These are phyloP conservation scores for Protostelium mycophagum DNA, from an alignment of 78 protist genomes.

Conservation along the genomic window DNA sequence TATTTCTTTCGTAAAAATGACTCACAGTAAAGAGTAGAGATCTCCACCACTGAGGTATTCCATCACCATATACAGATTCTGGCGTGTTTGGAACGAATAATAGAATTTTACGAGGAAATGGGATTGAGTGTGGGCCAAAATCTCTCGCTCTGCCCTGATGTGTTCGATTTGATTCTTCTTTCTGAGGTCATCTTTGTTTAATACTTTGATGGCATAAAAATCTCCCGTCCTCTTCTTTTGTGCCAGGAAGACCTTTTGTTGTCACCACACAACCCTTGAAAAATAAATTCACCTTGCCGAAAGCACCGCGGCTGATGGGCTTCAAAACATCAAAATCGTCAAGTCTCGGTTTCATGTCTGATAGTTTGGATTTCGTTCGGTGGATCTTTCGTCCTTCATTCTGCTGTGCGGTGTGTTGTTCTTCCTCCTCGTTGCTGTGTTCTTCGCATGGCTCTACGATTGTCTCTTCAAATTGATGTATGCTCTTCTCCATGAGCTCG, in stretches of 20 bases:
- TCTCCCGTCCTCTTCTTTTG: conserved; percentile 67
- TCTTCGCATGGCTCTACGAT: background rate
- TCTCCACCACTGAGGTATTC: conserved; percentile 80
- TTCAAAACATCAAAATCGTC: conserved; percentile 66
- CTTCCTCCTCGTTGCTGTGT: background rate
- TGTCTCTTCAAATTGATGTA: background rate
- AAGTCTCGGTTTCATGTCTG: background rate
- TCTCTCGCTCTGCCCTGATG: conserved; percentile 52
- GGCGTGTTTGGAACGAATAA: conserved; percentile 56
- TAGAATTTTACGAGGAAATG: conserved; percentile 64
- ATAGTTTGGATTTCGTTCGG: background rate
- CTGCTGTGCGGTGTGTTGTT: background rate
- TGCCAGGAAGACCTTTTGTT: conserved; percentile 66
- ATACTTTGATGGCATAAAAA: conserved; percentile 85
- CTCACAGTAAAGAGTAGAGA: conserved; percentile 43
- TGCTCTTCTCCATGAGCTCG: background rate
- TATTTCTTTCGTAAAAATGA: too few relatives aligned
- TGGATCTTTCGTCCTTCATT: background rate
- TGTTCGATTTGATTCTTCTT: conserved; percentile 64
- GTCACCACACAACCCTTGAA: background rate
- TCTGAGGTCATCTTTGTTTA: conserved; percentile 58
- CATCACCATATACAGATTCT: conserved; percentile 73
- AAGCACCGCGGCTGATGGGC: conserved; percentile 72
- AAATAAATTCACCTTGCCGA: conserved; percentile 38
- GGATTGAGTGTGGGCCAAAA: conserved; percentile 33